Base-by-base conservation (phyloP, 116 monocot genomes). In the Zostera marina region DNA sequence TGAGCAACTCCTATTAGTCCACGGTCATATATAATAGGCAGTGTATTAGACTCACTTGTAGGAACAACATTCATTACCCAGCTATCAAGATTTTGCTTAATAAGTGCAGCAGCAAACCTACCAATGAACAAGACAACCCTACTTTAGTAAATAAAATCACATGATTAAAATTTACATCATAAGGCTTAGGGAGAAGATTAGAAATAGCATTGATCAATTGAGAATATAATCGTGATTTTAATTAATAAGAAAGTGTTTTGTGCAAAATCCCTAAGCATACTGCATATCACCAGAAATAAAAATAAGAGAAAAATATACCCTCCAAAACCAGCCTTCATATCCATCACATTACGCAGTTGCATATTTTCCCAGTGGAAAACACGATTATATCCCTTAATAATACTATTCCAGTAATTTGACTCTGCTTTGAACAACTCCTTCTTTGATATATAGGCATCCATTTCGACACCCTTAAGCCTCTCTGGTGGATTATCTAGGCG, bases 41-140 rank as follows among this genome's bases (percentile, higher is more conserved):
- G 65, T 42, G 93, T 93, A 69, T 93, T 87, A 10, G 88, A 84
- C 44, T 75, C 93, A 66, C 73, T 87, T 14, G 42, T 67, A 22
- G 93, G 93, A 44, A 93, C 84, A 68, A 93, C 79, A 73, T 87
- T 93, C 93, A 87, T 87, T 61, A 92, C 87, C 92, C 92, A 92
- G 57, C 81, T 70, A 79, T 92, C 72, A 32, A 84, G 61, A 54
- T 77, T 47, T 21, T 68, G 78, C 51, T 68, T 70, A 40, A 84
- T 78, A 45, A 93, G 59, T 66, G 84, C 88, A 66, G 88, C 74
- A 24, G 88, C 93, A 73, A 93, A 93, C 74, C 93, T 93, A n/a
- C 64, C 58, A 47, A 54, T 58, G 9, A 19, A 58, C 54, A 41
- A 10, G 21, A 12, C 13, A 21, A 54, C 25, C 23, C 11, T 26